Conservation (phyloP, 192 early-diverging fungal species). For the Umbelopsis vinacea region DNA sequence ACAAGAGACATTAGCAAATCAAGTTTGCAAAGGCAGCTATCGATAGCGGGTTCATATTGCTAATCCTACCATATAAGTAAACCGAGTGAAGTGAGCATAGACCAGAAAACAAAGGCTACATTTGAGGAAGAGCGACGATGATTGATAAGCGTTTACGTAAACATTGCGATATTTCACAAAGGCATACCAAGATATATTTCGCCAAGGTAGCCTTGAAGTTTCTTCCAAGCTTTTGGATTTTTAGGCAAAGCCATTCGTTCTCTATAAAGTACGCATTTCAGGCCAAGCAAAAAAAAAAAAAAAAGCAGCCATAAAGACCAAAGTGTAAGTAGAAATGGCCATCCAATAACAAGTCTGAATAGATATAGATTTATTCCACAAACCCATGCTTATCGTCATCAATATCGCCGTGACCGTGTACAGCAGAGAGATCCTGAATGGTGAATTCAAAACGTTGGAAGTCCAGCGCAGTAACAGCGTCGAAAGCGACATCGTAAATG, state of each 20-base stretch:
- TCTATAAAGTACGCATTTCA: not conserved
- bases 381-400: constrained; percentile 18
- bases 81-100: constrained; percentile 73
- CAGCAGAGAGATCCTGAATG: constrained; percentile 37
- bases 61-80: constrained; percentile 48
- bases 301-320: not conserved
- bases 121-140: not conserved
- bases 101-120: constrained; percentile 78
- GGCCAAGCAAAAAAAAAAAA: too few relatives aligned
- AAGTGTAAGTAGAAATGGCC: not conserved
- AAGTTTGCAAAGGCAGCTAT: not conserved
- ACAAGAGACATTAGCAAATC: not conserved
- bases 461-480: constrained; percentile 67
- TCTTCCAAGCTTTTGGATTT: not conserved
- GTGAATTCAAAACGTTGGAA: constrained; percentile 56
- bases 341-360: too few relatives aligned
- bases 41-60: not conserved
- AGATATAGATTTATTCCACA: constrained; percentile 1
- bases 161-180: not conserved
- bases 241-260: not conserved
- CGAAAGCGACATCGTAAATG: constrained; percentile 72
- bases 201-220: constrained; percentile 49
- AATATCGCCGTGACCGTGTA: constrained; percentile 11
- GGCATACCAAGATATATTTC: constrained; percentile 66
- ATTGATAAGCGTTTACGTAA: not conserved